Conservation (phyloP, 768 basidiomycete species). For the Suillus lakei region DNA sequence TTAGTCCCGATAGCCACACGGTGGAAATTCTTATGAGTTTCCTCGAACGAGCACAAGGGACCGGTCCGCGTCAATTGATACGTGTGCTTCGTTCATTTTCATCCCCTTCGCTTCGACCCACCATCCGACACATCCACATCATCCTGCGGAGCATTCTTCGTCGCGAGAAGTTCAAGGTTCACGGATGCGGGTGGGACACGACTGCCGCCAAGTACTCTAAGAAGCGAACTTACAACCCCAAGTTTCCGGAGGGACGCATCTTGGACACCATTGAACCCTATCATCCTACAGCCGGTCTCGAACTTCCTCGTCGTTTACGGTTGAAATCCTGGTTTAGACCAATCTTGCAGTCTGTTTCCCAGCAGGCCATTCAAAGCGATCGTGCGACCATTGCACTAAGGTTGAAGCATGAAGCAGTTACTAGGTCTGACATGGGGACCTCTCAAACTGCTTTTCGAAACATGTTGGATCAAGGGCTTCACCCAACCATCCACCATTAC, state of each 20-base stretch:
- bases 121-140: slow-evolving; percentile 61
- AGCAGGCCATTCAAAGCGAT: slow-evolving; percentile 58
- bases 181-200: slow-evolving; percentile 52
- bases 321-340: slow-evolving; percentile 42
- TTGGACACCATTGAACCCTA: slow-evolving; percentile 37
- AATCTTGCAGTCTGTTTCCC: slow-evolving; percentile 50
- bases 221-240: slow-evolving; percentile 25
- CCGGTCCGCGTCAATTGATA: slow-evolving; percentile 51
- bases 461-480: slow-evolving; percentile 71
- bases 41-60: slow-evolving; percentile 47
- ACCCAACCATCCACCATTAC: slow-evolving; percentile 75
- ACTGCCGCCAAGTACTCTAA: slow-evolving; percentile 44
- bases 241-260: slow-evolving; percentile 12
- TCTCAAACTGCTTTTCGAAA: slow-evolving; percentile 59
- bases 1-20: slow-evolving; percentile 60
- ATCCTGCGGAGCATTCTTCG: slow-evolving; percentile 58
- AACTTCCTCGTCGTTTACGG: slow-evolving; percentile 35
- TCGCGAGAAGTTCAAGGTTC: slow-evolving; percentile 50
- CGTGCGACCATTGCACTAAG: slow-evolving; percentile 61
- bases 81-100: slow-evolving; percentile 52
- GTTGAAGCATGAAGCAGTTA: slow-evolving; percentile 63
- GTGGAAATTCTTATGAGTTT: slow-evolving; percentile 58
- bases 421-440: slow-evolving; percentile 52
- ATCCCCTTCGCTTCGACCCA: slow-evolving; percentile 47
- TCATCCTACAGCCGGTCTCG: slow-evolving; percentile 56